Evolutionary conservation across 805 yeast species (phyloP).

Genomic region (Lachancea mirantina): DNA sequence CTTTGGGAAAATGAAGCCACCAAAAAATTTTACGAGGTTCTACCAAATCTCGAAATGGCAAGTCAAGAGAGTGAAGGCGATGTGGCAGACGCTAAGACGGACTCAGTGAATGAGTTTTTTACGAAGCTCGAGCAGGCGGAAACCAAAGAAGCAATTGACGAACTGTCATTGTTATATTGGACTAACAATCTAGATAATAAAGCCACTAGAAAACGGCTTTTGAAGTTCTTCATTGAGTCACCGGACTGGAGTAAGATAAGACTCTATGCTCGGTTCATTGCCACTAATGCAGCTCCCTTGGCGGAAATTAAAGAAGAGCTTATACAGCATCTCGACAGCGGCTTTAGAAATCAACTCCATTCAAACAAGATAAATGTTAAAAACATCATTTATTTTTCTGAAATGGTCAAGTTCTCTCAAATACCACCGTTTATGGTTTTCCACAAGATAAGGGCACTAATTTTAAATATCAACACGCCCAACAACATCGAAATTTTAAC

Average conservation of each 20-base stretch:
- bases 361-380: constrained; percentile 46
- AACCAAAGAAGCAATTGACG: constrained; percentile 45
- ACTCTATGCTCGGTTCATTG: constrained; percentile 60
- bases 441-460: constrained; percentile 60
- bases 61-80: constrained; percentile 18
- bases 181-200: constrained; percentile 51
- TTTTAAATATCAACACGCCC: constrained; percentile 43
- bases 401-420: constrained; percentile 67
- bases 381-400: constrained; percentile 59
- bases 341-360: constrained; percentile 54
- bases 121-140: constrained; percentile 36
- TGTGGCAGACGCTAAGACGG: constrained; percentile 23
- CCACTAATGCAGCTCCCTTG: constrained; percentile 45
- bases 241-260: constrained; percentile 40
- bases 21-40: constrained; percentile 53
- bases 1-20: constrained; percentile 64
- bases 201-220: constrained; percentile 58
- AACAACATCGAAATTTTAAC: constrained; percentile 63
- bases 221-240: constrained; percentile 47
- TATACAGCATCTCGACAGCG: constrained; percentile 47
- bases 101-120: constrained; percentile 39
- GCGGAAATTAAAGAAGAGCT: constrained; percentile 47
- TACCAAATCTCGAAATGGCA: constrained; percentile 37
- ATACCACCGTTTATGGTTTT: constrained; percentile 65
- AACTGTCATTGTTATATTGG: constrained; percentile 44